phyloP scores from a whole-genome alignment of 768 basidiomycete genomes.

The Mrakia frigida region DNA sequence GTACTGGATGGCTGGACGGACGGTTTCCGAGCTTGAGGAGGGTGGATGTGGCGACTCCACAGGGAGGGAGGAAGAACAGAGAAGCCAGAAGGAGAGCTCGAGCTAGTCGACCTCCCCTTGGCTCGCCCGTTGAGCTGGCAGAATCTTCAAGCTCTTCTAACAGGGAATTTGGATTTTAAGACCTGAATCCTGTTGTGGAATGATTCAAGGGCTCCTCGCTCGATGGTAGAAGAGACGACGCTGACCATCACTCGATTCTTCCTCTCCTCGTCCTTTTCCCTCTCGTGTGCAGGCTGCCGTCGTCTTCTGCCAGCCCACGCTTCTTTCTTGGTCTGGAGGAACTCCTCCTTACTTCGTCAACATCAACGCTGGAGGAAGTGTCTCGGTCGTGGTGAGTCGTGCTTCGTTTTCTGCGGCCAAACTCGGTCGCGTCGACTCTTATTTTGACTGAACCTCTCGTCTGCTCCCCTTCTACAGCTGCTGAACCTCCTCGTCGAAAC shows the following conservation, averaged over 20 bases:
- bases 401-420: too few species aligned
- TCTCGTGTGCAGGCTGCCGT: background rate
- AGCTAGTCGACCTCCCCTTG: too few species aligned
- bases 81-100: too few species aligned
- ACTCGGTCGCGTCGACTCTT: too few species aligned
- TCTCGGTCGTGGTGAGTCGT: background rate
- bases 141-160: background rate
- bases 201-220: too few species aligned
- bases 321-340: background rate
- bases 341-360: constrained; percentile 5
- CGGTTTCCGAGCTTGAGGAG: too few species aligned
- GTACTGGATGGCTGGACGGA: too few species aligned
- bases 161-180: too few species aligned
- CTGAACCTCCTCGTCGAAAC: background rate
- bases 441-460: background rate
- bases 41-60: too few species aligned
- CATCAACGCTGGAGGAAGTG: background rate
- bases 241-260: background rate
- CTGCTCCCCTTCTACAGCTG: background rate
- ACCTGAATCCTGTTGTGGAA: too few species aligned
- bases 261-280: background rate
- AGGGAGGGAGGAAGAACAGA: too few species aligned
- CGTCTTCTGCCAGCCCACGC: constrained; percentile 12
- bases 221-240: background rate
- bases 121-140: too few species aligned